Evolutionary conservation across 164 flowering plant species (phyloP), one percentile per base, ranked within the genome.

Genomic region (Annona cherimola): DNA sequence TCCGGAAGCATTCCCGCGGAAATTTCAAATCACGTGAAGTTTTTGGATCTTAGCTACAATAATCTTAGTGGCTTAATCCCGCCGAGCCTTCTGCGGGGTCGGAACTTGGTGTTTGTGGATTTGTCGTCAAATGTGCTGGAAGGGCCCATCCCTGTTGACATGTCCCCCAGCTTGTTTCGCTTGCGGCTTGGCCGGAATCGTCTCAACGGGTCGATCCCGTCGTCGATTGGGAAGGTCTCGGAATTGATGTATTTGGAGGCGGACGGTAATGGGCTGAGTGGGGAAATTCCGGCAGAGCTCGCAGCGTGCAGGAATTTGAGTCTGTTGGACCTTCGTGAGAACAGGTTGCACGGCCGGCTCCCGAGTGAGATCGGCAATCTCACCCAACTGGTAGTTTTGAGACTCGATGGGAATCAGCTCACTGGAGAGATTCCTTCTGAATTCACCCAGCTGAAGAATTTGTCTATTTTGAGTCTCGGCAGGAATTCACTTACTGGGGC

Each of bases 41-140:
- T 3, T 65, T 76, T 91, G 54, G 91, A 91, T 76, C 90, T 89
- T 45, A 88, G 96, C 76, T 86, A 74, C 66, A 91, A 91, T 65
- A 68, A 14, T 0, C 54, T 91, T 45, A 70, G 4, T 19, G 93
- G 92, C 46, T 41, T 70, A 12, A 86, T 91, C 61, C 89, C 93
- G 20, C n/a, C 20, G 3, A 86, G 84, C 75, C 73, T 89, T 41
- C 76, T 91, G 11, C 77, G 83, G 0, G 76, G 68, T 16, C 69
- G 74, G 2, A 83, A 77, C 65, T 70, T 91, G 78, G 78, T 68
- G 77, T 63, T 69, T 63, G 81, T 86, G 18, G 96, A 91, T 81
- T 73, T 91, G 69, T 77, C 89, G 67, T 6, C 61, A 59, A 91
- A 91, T 77, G 3, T 0, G 39, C 71, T 91, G n/a, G 72, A 69